Percentiles rank a stretch among this genome's conserved stretches.
Evolutionary conservation across 2,329 filamentous ascomycete genomes (phyloP).

Genomic region (Mycosphaerelloides madeirae): DNA sequence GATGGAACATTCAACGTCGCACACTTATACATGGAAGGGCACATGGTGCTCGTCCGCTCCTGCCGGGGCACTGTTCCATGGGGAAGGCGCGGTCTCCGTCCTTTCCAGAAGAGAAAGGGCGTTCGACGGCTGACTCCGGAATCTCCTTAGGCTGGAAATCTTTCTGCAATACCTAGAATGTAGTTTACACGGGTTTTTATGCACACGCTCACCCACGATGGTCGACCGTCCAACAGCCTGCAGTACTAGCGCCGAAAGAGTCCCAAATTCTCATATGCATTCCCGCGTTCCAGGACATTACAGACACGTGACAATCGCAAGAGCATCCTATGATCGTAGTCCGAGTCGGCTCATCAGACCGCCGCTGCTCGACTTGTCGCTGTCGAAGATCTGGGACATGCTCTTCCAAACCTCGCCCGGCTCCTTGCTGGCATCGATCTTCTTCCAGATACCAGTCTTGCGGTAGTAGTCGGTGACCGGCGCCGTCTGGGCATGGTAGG

Average conservation of each 20-base stretch:
- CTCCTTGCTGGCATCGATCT: conserved; percentile 92
- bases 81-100: conserved; percentile 3
- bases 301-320: conserved; percentile 8
- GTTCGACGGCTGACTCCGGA: too few species aligned
- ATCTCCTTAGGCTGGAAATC: too few species aligned
- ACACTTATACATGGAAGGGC: not conserved
- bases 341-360: conserved; percentile 53
- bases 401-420: conserved; percentile 94
- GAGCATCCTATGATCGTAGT: conserved; percentile 31
- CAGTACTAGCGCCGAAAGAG: too few species aligned
- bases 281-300: conserved; percentile 4
- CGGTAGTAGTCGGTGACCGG: conserved; percentile 96
- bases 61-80: not conserved
- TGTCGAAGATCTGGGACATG: conserved; percentile 74
- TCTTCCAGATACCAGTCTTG: conserved; percentile 94
- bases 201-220: too few species aligned
- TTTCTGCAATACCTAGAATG: too few species aligned
- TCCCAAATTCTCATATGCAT: not conserved
- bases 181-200: too few species aligned
- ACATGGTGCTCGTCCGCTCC: not conserved
- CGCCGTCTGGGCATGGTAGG: conserved; percentile 89
- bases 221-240: too few species aligned
- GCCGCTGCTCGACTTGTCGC: conserved; percentile 36
- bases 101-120: too few species aligned
- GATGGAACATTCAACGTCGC: not conserved